These are phyloP conservation scores for Plenodomus biglobosus DNA, from an alignment of 2,329 filamentous ascomycete species.

Conservation along the genomic window DNA sequence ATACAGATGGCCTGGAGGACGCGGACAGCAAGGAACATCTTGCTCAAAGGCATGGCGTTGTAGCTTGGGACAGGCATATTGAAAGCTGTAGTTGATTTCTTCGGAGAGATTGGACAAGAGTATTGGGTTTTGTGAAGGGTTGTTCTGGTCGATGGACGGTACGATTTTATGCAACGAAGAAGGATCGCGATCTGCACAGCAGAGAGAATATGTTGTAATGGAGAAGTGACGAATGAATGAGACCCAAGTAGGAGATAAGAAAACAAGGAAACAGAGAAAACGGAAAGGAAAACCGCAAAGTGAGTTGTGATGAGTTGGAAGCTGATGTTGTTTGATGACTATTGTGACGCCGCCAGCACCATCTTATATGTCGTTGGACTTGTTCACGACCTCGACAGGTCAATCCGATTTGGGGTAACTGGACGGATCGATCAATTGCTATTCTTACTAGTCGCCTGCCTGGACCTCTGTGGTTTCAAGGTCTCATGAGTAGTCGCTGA, in stretches of 20 bases:
- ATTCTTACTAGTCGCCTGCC: conserved; percentile 38
- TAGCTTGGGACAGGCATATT: conserved; percentile 61
- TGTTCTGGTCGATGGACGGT: conserved; percentile 18
- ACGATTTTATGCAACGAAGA: conserved; percentile 31
- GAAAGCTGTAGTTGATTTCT: conserved; percentile 21
- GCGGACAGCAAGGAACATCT: conserved; percentile 75
- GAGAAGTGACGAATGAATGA: conserved; percentile 14
- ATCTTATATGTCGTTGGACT: conserved; percentile 31
- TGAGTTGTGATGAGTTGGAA: conserved; percentile 35
- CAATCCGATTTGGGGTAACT: conserved; percentile 23
- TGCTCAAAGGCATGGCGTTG: conserved; percentile 68
- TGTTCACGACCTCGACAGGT: conserved; percentile 20
- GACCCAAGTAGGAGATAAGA: conserved; percentile 38
- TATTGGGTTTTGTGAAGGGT: conserved; percentile 21
- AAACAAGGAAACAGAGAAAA: conserved; percentile 40
- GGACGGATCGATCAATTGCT: conserved; percentile 31
- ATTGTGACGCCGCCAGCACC: conserved; percentile 15
- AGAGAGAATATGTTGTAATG: conserved; percentile 30
- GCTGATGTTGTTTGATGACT: conserved; percentile 40
- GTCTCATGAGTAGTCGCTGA: conserved; percentile 44
- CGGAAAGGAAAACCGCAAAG: conserved; percentile 39
- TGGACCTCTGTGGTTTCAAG: conserved; percentile 40
- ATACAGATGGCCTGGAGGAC: conserved; percentile 71
- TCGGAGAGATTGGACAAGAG: conserved; percentile 9
- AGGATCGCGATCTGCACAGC: conserved; percentile 41